Conservation (phyloP, 257 asterid species). For the Anisodus acutangulus region DNA sequence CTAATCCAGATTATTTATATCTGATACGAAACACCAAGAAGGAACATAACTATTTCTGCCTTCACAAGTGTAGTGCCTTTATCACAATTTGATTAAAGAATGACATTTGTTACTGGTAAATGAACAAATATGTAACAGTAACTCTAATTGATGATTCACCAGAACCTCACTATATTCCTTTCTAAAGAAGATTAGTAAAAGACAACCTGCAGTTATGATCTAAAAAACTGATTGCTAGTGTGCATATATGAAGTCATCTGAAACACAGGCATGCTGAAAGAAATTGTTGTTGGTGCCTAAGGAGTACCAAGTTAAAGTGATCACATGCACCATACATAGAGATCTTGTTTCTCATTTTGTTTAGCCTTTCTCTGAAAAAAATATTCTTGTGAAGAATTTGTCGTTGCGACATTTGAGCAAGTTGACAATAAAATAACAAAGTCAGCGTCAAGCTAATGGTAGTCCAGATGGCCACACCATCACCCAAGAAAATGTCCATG, state of each 20-base stretch:
- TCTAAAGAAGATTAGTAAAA: constrained; percentile 16
- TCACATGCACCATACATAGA: not conserved
- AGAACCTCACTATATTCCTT: not conserved
- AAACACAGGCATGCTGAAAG: constrained; percentile 13
- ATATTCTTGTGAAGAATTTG: not conserved
- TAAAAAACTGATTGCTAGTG: not conserved
- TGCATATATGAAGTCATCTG: constrained; percentile 1
- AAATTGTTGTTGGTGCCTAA: not conserved
- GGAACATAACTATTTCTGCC: not conserved
- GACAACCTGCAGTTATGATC: constrained; percentile 8
- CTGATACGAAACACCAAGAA: not conserved
- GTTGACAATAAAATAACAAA: not conserved
- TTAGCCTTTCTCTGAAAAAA: not conserved
- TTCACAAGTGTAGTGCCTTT: not conserved
- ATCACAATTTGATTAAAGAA: not conserved
- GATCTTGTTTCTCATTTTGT: constrained; percentile 7
- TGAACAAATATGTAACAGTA: not conserved
- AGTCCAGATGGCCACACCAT: constrained; percentile 12
- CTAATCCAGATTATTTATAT: not conserved
- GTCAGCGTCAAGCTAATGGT: not conserved
- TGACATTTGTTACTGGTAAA: not conserved
- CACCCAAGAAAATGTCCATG: not conserved
- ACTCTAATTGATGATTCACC: not conserved
- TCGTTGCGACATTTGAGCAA: not conserved
- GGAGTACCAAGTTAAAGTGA: constrained; percentile 11